Evolutionary conservation across 129 eudicot genomes (phyloP).

Genomic region (Flaveria trinervia): DNA sequence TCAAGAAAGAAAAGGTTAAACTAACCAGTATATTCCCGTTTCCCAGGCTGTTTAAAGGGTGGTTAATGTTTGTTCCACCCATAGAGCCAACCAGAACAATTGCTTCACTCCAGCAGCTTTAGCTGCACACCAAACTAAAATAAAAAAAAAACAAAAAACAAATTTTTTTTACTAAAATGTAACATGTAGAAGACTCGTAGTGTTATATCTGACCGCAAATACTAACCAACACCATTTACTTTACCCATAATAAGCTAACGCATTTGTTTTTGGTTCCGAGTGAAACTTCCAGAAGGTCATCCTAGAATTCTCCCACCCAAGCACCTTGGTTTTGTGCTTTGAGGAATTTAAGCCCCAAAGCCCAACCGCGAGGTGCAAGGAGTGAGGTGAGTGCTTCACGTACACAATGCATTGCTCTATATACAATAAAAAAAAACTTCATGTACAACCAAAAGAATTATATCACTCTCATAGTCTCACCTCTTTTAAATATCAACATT

Average conservation of each 20-base stretch:
- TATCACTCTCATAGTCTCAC: background rate
- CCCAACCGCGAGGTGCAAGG: background rate
- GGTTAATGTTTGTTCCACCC: slow-evolving; percentile 83
- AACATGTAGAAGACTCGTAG: background rate
- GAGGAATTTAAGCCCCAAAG: background rate
- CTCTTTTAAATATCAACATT: background rate
- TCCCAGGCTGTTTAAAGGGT: slow-evolving; percentile 89
- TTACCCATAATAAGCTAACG: too few species aligned
- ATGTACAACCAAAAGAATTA: background rate
- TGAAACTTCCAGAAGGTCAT: background rate
- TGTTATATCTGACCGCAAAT: background rate
- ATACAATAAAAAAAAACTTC: background rate
- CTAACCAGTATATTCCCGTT: slow-evolving; percentile 92
- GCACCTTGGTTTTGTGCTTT: background rate
- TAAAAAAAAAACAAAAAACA: background rate
- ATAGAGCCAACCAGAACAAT: slow-evolving; percentile 94
- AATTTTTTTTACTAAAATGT: background rate
- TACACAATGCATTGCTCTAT: background rate
- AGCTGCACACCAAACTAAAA: slow-evolving; percentile 48
- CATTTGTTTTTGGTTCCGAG: background rate
- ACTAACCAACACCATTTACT: background rate
- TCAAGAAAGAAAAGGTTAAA: slow-evolving; percentile 15
- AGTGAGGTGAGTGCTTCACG: background rate
- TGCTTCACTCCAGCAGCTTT: slow-evolving; percentile 99
- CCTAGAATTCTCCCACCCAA: background rate